phyloP scores from a whole-genome alignment of 805 yeast species.

The Suhomyces sp. region DNA sequence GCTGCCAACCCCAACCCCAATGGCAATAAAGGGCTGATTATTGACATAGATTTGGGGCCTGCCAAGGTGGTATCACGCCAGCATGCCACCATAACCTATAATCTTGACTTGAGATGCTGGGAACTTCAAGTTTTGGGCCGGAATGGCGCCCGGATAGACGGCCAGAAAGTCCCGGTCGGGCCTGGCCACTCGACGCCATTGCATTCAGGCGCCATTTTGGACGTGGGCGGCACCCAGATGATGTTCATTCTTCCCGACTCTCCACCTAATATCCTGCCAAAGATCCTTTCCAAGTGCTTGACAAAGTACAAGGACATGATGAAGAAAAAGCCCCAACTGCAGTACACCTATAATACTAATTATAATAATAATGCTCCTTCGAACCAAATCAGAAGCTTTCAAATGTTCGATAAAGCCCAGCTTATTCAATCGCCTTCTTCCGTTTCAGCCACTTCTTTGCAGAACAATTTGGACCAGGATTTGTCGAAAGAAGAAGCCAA shows the following conservation, averaged over 20 bases:
- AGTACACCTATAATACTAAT: no score
- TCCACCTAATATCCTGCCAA: slow-evolving; percentile 61
- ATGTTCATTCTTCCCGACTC: slow-evolving; percentile 96
- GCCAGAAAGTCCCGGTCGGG: slow-evolving; percentile 52
- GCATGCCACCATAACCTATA: slow-evolving; percentile 83
- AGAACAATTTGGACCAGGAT: slow-evolving; percentile 53
- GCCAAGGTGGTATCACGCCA: slow-evolving; percentile 93
- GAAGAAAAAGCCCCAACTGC: slow-evolving; percentile 18
- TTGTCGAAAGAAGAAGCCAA: slow-evolving; percentile 86
- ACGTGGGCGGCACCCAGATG: slow-evolving; percentile 97
- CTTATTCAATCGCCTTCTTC: slow-evolving; percentile 38
- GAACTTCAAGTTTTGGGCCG: slow-evolving; percentile 80
- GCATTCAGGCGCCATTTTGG: slow-evolving; percentile 85
- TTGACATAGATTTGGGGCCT: slow-evolving; percentile 92
- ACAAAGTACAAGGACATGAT: slow-evolving; percentile 25
- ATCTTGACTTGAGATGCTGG: slow-evolving; percentile 76
- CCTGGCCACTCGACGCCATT: slow-evolving; percentile 52
- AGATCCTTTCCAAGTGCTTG: slow-evolving; percentile 40
- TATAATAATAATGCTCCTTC: slow-evolving; percentile 7
- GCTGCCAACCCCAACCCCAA: slow-evolving; percentile 10
- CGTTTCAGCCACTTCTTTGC: slow-evolving; percentile 41
- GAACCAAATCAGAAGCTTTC: slow-evolving; percentile 44
- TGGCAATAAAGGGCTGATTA: slow-evolving; percentile 16
- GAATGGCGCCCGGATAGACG: slow-evolving; percentile 91
- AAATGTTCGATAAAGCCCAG: slow-evolving; percentile 48